Percentiles rank a stretch among this genome's conserved stretches.
Evolutionary conservation across 2,329 filamentous ascomycete genomes (phyloP).

Genomic region (Botrytis porri): DNA sequence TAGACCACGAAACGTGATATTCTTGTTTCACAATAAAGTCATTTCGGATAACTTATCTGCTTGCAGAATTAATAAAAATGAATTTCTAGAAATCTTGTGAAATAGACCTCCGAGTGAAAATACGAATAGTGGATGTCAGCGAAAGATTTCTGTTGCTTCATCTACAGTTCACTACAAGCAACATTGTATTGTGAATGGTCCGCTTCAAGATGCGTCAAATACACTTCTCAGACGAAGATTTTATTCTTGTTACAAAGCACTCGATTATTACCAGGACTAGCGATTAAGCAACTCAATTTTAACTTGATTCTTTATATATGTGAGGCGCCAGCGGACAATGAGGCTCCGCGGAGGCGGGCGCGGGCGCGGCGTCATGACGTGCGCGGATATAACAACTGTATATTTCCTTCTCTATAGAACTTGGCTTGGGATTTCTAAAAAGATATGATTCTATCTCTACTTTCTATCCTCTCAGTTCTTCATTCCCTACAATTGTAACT

Average conservation of each 20-base stretch:
- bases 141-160: neutral
- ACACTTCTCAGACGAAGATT: neutral
- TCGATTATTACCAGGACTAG: neutral
- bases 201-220: neutral
- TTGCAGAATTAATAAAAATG: neutral
- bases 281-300: neutral
- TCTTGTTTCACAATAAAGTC: neutral
- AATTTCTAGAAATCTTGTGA: neutral
- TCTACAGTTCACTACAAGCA: neutral
- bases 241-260: too few relatives aligned
- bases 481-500: neutral
- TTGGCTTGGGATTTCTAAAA: neutral
- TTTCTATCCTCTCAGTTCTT: accelerated
- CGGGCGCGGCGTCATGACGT: neutral
- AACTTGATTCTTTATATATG: neutral
- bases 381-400: neutral
- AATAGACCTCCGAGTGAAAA: neutral
- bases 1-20: neutral
- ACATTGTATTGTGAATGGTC: neutral
- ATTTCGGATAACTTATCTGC: neutral
- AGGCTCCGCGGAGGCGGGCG: neutral
- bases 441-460: neutral
- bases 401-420: neutral
- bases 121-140: neutral
- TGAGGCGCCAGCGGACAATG: neutral